Evolutionary conservation across 352 stramenopile genomes (phyloP), one percentile per base, ranked within the genome.

Genomic region (Phytophthora pseudosyringae): DNA sequence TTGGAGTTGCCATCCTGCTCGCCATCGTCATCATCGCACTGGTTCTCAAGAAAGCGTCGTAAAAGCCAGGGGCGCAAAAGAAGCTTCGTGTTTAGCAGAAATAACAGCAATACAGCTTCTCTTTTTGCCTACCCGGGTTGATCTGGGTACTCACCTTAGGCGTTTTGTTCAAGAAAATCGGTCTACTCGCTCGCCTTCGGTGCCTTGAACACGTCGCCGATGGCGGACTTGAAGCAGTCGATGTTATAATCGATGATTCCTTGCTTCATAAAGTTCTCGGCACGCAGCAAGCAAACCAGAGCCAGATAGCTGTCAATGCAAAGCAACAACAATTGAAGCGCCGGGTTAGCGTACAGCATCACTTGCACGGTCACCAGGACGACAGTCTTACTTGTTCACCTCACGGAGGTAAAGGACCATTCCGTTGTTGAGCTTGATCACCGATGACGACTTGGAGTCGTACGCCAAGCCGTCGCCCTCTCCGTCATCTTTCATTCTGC

Each of bases 231-330:
- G 73, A 99, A 97, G 78, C 92, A 98, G 67, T 98, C 94, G 64
- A 99, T 98, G 75, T 99, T 99, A 83, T 99, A 99, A 73, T 99
- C 98, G 63, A 99, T 99, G 64, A 99, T 94, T 43, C 95, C 95
- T 70, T 98, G 97, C 83, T 99, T 99, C 46, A 91, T 88, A 67
- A 99, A 99, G 76, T 99, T 98, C 62, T 99, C 96, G 11, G 93
- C 81, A 12, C 97, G 93, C 46, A 98, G 87, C 59, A 99, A 84
- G 67, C 97, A 99, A 45, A 99, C 97, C 5, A 99, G 81, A n/a
- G 97, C 97, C n/a, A 99, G 73, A 83, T 98, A 98, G 39, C 80
- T 93, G 48, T 18, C 36, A 31, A 67, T 28, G 13, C 28, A 69
- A 50, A 48, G 12, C 21, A 59, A 28, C 21, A 59, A 28, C n/a